These are phyloP conservation scores for Trichomonas gallinae DNA, from an alignment of 208 protist species.

Conservation along the genomic window DNA sequence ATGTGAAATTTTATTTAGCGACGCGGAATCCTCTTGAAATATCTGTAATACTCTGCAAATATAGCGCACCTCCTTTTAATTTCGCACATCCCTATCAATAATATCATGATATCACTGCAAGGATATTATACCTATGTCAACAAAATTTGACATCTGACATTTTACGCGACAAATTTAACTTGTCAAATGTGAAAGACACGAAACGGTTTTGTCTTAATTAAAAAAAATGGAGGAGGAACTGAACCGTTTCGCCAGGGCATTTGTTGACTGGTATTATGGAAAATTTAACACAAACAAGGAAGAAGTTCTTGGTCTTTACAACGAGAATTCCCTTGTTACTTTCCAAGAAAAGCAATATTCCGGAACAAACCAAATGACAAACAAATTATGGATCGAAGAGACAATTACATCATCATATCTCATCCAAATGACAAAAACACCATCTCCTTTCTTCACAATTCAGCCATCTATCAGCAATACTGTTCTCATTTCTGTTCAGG, in stretches of 20 bases:
- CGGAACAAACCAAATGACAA: neutral
- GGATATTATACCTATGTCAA: no score
- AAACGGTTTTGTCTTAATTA: neutral
- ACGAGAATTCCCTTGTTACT: neutral
- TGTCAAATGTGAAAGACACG: neutral
- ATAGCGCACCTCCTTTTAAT: no score
- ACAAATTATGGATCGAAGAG: neutral
- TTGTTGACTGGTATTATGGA: neutral
- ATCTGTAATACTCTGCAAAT: no score
- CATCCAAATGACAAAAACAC: neutral
- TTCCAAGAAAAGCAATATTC: neutral
- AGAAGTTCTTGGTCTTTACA: neutral
- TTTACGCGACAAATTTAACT: no score
- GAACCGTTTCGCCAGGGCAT: neutral
- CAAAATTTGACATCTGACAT: no score
- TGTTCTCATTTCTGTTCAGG: neutral
- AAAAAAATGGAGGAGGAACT: neutral
- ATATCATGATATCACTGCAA: no score
- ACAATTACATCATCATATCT: neutral
- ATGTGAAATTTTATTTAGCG: no score
- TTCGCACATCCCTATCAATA: no score
- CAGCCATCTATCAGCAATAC: neutral
- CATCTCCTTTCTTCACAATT: neutral
- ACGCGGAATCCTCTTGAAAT: no score
- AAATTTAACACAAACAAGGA: neutral